Base-by-base conservation (phyloP, 192 early-diverging fungal species). In the Rhizoclosmatium sp. region DNA sequence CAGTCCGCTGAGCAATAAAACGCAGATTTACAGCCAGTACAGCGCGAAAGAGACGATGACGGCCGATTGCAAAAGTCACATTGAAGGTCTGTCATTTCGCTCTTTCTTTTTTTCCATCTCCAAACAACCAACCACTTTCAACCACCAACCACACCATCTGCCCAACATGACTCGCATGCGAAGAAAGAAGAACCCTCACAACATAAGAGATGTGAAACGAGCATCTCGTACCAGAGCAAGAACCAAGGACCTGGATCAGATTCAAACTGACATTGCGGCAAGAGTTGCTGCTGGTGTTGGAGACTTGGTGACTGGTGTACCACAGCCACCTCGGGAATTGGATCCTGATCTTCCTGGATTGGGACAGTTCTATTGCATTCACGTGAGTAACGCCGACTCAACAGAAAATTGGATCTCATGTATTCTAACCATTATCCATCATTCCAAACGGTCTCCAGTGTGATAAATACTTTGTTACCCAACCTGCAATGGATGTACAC, bases 221-320 rank as follows among this genome's bases (percentile, higher is more conserved):
- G 90, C 90, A 76, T 90, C 89, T 82, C 89, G 94, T 69, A 97
- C 95, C 59, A 90, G 94, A 80, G 92, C 93, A 42, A 93, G 95
- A 78, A 91, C 90, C 69, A 93, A 95, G 87, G 96, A 98, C 87
- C 85, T 99, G 5, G 97, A 99, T 89, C 95, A 98, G 86, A 94
- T 99, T 78, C 93, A 95, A 75, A 93, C 93, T 42, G 96, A 98
- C 85, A 82, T 98, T 12, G 60, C 56, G 83, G 85, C 91, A 59
- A 92, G 92, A 78, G 23, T 65, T 0, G 62, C 62, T 40, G 41
- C 21, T 10, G 10, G 10, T 42, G 4, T 51, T 7, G 42, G 23
- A 16, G 47, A 47, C 10, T 12, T 72, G n/a, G 51, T 54, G 5
- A 54, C 51, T 16, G 51, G 16, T 16, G 9, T 7, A 21, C 4